phyloP scores from a whole-genome alignment of 1,284 basidiomycete genomes.

The Moesziomyces sp. region DNA sequence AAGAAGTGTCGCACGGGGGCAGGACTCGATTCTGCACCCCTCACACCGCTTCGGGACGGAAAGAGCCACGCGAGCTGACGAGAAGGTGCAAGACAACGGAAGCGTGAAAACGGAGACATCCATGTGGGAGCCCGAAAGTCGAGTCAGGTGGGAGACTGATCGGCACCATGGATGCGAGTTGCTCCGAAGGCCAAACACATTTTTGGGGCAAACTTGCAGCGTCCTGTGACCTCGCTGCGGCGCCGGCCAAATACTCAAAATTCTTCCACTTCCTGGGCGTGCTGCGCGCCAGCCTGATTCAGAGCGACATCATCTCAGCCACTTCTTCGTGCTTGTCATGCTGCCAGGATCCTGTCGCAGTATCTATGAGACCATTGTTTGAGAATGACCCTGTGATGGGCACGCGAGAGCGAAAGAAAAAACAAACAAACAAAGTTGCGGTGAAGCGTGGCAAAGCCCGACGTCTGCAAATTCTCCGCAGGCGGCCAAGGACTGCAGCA shows the following conservation, averaged over 20 bases:
- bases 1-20: no score
- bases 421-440: neutral
- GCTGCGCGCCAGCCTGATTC: no score
- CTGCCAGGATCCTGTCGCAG: no score
- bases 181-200: neutral
- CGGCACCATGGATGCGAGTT: slow-evolving; percentile 1
- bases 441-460: neutral
- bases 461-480: neutral
- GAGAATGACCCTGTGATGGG: no score
- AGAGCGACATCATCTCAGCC: no score
- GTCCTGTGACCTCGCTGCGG: slow-evolving; percentile 16
- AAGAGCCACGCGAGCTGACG: neutral
- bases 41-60: neutral
- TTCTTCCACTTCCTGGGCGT: no score
- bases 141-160: neutral
- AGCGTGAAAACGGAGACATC: neutral
- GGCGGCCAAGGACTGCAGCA: neutral
- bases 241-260: no score
- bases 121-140: neutral
- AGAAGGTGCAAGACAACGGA: neutral
- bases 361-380: no score
- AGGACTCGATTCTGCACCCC: no score
- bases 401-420: neutral
- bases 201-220: neutral
- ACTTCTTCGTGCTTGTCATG: no score